Base-by-base conservation (phyloP, 805 yeast species). In the Teunomyces gatunensis region DNA sequence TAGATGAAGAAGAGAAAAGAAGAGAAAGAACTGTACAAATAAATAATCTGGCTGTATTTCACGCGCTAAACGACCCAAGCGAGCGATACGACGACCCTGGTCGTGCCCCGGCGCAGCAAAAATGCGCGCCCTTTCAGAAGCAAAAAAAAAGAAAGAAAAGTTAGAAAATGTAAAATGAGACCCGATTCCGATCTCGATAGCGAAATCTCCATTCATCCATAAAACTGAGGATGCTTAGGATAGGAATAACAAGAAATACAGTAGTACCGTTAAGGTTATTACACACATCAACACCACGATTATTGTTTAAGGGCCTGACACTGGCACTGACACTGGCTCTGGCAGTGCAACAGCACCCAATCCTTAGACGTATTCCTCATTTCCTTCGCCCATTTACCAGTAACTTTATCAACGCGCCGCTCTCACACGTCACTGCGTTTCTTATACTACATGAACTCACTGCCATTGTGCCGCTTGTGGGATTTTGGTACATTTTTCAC, bases 401-500 rank as follows among this genome's bases (percentile, higher is more conserved):
- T 5, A 69, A 74, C 43, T 73, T 84, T 49, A 64, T 74, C 15
- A 59, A 72, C 42, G 83, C 87, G 0, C 89, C 89, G 1, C 63
- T 80, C 3, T 70, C 85, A 1, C 83, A 83, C 59, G 70, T 84
- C 10, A 73, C 85, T 0, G 73, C 90, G 2, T 87, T 87, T 55
- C 54, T 87, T 5, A 60, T 87, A 3, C 69, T 87, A 11, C 96
- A 87, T 58, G 96, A 87, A 58, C 52, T 87, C 36, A 76, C 91
- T 0, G 96, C 96, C 2, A 73, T 87, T 2, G 75, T 78, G 25
- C 95, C 95, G 1, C 68, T 87, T 42, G 68, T 85, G 34, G 83
- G 82, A 0, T 54, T 86, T 2, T 85, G 92, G 90, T 85, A 80
- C 56, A 52, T 73, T 0, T 74, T 87, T 51, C 86, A 85, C 64